Evolutionary conservation across 495 filamentous ascomycete genomes (phyloP), one percentile per base, ranked within the genome.

Genomic region (Xylaria flabelliformis): DNA sequence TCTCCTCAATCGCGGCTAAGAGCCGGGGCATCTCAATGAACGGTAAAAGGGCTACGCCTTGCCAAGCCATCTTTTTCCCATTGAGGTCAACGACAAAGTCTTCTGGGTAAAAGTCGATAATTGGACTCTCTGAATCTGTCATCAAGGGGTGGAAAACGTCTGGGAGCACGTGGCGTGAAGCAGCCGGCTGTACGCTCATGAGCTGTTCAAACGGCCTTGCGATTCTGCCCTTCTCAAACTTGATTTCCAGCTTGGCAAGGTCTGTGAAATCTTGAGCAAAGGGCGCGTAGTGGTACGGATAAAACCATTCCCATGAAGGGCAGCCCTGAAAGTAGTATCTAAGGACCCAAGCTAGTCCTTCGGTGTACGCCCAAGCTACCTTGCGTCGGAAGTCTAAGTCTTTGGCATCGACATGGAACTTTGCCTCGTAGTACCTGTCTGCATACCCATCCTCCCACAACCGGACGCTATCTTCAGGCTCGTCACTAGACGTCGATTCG

Each of bases 281-380:
- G 13, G 96, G 96, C 5, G 96, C 97, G 77, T 99, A 99, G 79
- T 99, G 96, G 78, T 98, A 95, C 1, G 96, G 96, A 77, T 97
- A 99, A 78, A 94, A 99, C 96, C 96, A 99, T 64, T 91, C 95
- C 96, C 97, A 98, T 2, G 93, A 97, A 13, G 97, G 94, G 76
- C 96, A 98, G 21, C 97, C 96, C 81, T 99, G 96, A 79, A 97
- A 97, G 80, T 99, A 99, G 78, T 99, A 99, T 21, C 91, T 85
- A 32, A 99, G 83, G n/a, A 98, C 96, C 96, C 97, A 99, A 44
- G 92, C 92, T n/a, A 98, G 88, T 59, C 96, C 96, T 84, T 97
- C 93, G n/a, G 94, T 94, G 80, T 99, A 99, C 19, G 92, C 88
- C 62, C 90, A 88, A n/a, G 91, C 96, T 75, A 99, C 97, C 80